Evolutionary conservation across 2,329 filamentous ascomycete species (phyloP).

Genomic region (Colletotrichum sp.): DNA sequence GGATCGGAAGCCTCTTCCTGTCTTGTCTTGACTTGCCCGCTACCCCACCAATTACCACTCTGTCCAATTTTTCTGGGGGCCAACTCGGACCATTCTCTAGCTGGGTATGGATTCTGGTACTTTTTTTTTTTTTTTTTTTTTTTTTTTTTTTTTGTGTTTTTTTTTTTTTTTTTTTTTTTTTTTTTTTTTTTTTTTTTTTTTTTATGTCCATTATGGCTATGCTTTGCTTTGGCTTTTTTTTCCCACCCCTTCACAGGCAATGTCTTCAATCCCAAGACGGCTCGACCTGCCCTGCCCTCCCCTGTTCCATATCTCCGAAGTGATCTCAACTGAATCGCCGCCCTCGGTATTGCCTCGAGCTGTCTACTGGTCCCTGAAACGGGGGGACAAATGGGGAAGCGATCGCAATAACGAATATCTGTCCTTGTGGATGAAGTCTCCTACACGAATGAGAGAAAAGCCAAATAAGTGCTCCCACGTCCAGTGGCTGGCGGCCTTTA

Average conservation of each 20-base stretch:
- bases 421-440: background rate
- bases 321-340: conserved; percentile 5
- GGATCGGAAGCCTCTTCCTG: conserved; percentile 13
- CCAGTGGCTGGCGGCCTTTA: background rate
- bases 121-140: background rate
- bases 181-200: too few relatives aligned
- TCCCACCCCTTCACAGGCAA: background rate
- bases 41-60: conserved; percentile 9
- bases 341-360: background rate
- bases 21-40: conserved; percentile 1
- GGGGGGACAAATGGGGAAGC: background rate
- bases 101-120: background rate
- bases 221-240: background rate
- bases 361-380: background rate
- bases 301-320: background rate
- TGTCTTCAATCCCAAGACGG: background rate
- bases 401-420: background rate
- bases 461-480: conserved; percentile 7
- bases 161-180: background rate
- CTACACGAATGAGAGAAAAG: background rate
- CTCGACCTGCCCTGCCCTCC: background rate
- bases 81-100: conserved; percentile 11
- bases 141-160: too few relatives aligned
- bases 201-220: background rate
- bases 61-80: conserved; percentile 5